Base-by-base conservation (phyloP, 257 asterid genomes). In the Solanum gracilifrons region DNA sequence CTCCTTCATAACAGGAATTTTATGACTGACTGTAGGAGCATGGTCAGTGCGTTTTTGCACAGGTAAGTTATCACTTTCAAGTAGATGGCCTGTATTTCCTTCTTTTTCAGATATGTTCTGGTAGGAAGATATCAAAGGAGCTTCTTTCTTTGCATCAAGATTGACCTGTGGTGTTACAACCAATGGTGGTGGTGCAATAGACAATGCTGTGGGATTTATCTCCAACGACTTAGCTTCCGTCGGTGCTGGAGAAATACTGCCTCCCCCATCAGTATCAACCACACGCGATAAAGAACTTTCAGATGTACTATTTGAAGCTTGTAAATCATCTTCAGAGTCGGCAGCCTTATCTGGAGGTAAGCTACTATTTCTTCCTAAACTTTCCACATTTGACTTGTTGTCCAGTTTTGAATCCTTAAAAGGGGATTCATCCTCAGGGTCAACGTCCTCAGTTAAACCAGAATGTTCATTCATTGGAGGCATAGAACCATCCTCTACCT, bases 351-450 rank as follows among this genome's bases (percentile, higher is more conserved):
- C 92, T 25, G 85, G 87, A 13, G 72, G 86, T 7, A 88, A 87
- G 90, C 88, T 89, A 87, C 80, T 85, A 62, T 85, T 92, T 23
- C 89, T 82, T 39, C 85, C 92, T 21, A 62, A 87, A 35, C 88
- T 74, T 69, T 85, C 88, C 71, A 58, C 88, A 20, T 79, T 87
- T 12, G 93, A 88, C 86, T 87, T 90, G 72, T 86, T 86, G 88
- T 77, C 88, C 37, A 51, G 69, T 69, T 89, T 92, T 58, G 90
- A 87, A 83, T 92, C 96, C 82, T 88, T 89, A 39, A 92, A 90
- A 9, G 91, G 87, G 76, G 89, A 64, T 88, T 93, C 98, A 87
- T 93, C 95, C 87, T 95, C 97, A 3, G 96, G 95, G 86, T 94
- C 97, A 82, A 88, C 75, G 51, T 89, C 93, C 55, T 89, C 89